Evolutionary conservation across 176 grass and related monocot species (phyloP), one percentile per base, ranked within the genome.

Genomic region (Canna indica): DNA sequence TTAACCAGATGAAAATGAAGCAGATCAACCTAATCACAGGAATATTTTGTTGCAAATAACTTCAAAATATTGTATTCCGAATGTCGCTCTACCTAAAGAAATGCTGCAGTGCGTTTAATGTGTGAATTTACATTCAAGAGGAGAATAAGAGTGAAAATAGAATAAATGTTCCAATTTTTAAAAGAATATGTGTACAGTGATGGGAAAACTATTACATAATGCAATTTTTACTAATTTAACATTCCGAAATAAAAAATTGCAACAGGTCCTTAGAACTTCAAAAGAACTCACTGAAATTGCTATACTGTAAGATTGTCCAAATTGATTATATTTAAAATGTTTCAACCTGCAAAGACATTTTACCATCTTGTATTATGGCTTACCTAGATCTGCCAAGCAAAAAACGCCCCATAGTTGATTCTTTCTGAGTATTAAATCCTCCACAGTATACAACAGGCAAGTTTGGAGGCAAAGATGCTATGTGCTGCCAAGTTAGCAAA

Each of bases 301-400:
- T n/a, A n/a, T n/a, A n/a, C n/a, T n/a, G n/a, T 12, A 1, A 33
- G 26, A 33, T 32, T 17, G 14, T 7, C 26, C 53, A 30, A 63
- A 14, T 32, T 17, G 30, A 33, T 63, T 25, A 34, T 8, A 22
- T 66, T 66, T 4, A 39, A 38, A 39, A n/a, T n/a, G 35, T 66
- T 13, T 24, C 18, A 39, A 41, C 63, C 35, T 36, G 4, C 29
- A 25, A 33, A 39, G 34, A 33, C n/a, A 17, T 3, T 22, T 24
- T n/a, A 11, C 13, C 35, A 38, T 14, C 10, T 24, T 38, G 22
- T 15, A 44, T 30, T 34, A 75, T 24, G 39, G 10, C 60, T 70
- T 91, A 97, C 94, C 94, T 97, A 34, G 94, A 97, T 89, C 94
- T 90, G 20, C 94, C 94, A 4, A 97, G 86, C 76, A 97, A 87